These are phyloP conservation scores for Cercospora janseana DNA, from an alignment of 2,329 filamentous ascomycete species.

Conservation along the genomic window DNA sequence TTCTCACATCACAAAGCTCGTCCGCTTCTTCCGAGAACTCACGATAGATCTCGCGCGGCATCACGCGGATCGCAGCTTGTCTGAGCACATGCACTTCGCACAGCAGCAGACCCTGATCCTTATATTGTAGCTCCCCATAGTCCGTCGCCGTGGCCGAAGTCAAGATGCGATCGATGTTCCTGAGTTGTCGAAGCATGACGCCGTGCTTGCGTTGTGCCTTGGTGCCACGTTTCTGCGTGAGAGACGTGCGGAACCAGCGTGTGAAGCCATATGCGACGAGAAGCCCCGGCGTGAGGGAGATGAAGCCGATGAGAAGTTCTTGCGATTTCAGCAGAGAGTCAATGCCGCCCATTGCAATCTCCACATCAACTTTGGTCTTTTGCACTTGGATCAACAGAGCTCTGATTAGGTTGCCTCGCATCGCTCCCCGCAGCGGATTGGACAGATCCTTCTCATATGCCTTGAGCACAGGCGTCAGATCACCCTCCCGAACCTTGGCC, in stretches of 20 bases:
- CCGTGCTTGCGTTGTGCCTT: slow-evolving; percentile 64
- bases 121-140: slow-evolving; percentile 78
- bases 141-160: slow-evolving; percentile 57
- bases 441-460: slow-evolving; percentile 89
- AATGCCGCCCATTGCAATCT: slow-evolving; percentile 93
- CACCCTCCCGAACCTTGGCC: slow-evolving; percentile 80
- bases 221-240: slow-evolving; percentile 69
- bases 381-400: slow-evolving; percentile 94
- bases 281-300: slow-evolving; percentile 90
- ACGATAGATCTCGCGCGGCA: slow-evolving; percentile 71
- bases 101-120: slow-evolving; percentile 84
- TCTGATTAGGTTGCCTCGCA: slow-evolving; percentile 82
- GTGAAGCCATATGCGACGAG: slow-evolving; percentile 74
- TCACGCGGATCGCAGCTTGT: slow-evolving; percentile 62
- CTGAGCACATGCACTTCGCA: slow-evolving; percentile 86
- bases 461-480: slow-evolving; percentile 84
- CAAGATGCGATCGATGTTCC: slow-evolving; percentile 76
- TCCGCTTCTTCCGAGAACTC: slow-evolving; percentile 88
- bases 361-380: slow-evolving; percentile 97
- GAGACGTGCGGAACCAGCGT: slow-evolving; percentile 67
- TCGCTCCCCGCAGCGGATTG: slow-evolving; percentile 74
- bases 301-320: slow-evolving; percentile 95
- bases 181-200: slow-evolving; percentile 71
- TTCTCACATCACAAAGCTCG: slow-evolving; percentile 76
- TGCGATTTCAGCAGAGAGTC: slow-evolving; percentile 93